Conservation (phyloP, 176 grass and related monocot species). For the Carex kokanica region DNA sequence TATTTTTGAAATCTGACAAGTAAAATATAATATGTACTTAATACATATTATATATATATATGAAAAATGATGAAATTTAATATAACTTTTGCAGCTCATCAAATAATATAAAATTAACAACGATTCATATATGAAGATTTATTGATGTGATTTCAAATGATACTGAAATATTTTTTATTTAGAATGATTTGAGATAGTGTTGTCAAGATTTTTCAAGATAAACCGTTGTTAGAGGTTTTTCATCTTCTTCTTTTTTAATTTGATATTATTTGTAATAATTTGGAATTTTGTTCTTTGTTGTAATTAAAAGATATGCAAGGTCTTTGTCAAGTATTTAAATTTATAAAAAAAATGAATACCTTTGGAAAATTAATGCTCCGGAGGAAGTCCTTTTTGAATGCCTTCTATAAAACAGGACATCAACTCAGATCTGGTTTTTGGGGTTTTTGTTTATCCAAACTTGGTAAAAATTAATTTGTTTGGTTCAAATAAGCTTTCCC, state of each 20-base stretch:
- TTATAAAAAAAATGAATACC: background rate
- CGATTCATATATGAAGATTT: too few relatives aligned
- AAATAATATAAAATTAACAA: too few relatives aligned
- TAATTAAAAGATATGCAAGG: background rate
- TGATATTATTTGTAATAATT: background rate
- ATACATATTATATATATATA: too few relatives aligned
- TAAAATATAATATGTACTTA: too few relatives aligned
- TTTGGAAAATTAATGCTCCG: background rate
- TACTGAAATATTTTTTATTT: too few relatives aligned
- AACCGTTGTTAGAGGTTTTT: too few relatives aligned
- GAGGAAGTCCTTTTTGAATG: background rate
- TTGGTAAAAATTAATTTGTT: constrained; percentile 25
- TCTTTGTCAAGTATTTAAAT: background rate
- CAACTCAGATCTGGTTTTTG: constrained; percentile 24
- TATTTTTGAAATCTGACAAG: too few relatives aligned
- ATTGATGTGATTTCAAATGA: too few relatives aligned
- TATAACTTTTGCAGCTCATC: too few relatives aligned
- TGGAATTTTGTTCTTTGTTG: background rate
- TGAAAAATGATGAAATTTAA: too few relatives aligned
- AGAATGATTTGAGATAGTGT: too few relatives aligned
- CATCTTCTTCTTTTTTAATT: background rate
- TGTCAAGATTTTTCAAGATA: too few relatives aligned
- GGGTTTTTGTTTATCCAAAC: constrained; percentile 22
- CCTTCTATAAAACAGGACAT: constrained; percentile 6
- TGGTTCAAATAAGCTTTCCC: constrained; percentile 23